A percentile compares a stretch with the other conserved stretches of the same genome.
Evolutionary conservation across 345 rosid species (phyloP).

Genomic region (Pelargonium nanum): DNA sequence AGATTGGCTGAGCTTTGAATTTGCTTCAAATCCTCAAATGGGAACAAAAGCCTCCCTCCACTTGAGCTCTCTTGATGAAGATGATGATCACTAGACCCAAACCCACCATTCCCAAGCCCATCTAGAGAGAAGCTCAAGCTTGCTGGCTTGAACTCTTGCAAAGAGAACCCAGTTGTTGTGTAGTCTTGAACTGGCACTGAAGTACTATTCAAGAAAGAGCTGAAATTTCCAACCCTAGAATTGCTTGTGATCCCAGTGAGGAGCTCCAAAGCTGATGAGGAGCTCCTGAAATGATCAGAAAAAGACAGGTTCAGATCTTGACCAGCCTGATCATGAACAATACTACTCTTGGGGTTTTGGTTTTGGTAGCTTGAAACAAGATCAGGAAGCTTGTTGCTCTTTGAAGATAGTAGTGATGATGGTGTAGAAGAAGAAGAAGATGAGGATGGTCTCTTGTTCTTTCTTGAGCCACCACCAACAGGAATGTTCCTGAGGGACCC

Average conservation of each 20-base stretch:
- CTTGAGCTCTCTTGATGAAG: slow-evolving; percentile 17
- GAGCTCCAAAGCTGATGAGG: slow-evolving; percentile 60
- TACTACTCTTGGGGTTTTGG: slow-evolving; percentile 56
- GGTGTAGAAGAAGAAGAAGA: slow-evolving; percentile 33
- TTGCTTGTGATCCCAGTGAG: slow-evolving; percentile 49
- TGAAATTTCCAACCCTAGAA: slow-evolving; percentile 30
- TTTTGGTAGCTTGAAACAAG: slow-evolving; percentile 34
- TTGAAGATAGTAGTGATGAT: no score
- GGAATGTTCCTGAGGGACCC: slow-evolving; percentile 97
- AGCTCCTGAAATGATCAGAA: slow-evolving; percentile 16
- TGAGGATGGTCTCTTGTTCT: slow-evolving; percentile 66
- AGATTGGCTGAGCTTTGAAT: slow-evolving; percentile 34
- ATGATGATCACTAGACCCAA: slow-evolving; percentile 27
- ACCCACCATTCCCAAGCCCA: slow-evolving; percentile 53
- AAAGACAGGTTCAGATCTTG: slow-evolving; percentile 84
- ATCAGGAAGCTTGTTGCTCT: slow-evolving; percentile 58
- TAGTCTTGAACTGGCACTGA: slow-evolving; percentile 59
- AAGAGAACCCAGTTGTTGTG: slow-evolving; percentile 36
- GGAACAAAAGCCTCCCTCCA: slow-evolving; percentile 63
- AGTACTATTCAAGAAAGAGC: slow-evolving; percentile 51
- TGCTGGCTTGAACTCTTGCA: slow-evolving; percentile 68
- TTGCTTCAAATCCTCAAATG: slow-evolving; percentile 89
- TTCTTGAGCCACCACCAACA: slow-evolving; percentile 95
- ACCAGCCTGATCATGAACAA: slow-evolving; percentile 33
- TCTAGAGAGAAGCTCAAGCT: slow-evolving; percentile 69